phyloP scores from a whole-genome alignment of 371 early-diverging fungal species.

The Rhizopus arrhizus region DNA sequence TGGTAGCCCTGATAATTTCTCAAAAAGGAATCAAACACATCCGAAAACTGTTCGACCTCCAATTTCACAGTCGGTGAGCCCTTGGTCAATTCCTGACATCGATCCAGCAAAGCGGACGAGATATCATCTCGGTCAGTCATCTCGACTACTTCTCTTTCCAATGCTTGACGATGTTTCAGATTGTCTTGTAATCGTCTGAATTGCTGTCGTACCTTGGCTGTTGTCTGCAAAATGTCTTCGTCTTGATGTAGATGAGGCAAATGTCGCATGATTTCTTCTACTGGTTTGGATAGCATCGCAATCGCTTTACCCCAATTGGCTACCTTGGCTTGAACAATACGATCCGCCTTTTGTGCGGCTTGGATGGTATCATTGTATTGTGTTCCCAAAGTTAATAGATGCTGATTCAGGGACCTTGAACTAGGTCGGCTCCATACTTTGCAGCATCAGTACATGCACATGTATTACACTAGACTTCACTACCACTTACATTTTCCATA shows the following conservation, averaged over 20 bases:
- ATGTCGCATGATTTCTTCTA: slow-evolving; percentile 23
- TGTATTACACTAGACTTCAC: no score
- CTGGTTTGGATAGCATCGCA: slow-evolving; percentile 54
- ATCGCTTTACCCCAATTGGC: slow-evolving; percentile 66
- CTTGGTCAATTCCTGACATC: slow-evolving; percentile 48
- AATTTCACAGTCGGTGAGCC: slow-evolving; percentile 66
- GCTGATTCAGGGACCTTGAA: slow-evolving; percentile 62
- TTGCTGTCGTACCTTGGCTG: slow-evolving; percentile 21
- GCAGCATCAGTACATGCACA: background rate
- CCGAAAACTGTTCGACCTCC: slow-evolving; percentile 74
- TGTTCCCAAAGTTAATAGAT: slow-evolving; percentile 61
- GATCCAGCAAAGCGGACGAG: slow-evolving; percentile 36
- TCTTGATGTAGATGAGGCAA: slow-evolving; percentile 28
- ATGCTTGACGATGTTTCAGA: slow-evolving; percentile 51
- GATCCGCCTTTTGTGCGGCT: slow-evolving; percentile 72
- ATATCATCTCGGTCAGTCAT: slow-evolving; percentile 74
- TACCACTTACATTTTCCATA: slow-evolving; percentile 42
- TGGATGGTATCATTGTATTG: slow-evolving; percentile 66
- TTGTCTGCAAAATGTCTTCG: slow-evolving; percentile 19
- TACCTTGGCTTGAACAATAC: slow-evolving; percentile 64
- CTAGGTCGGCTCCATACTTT: slow-evolving; percentile 64
- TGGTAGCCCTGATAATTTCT: slow-evolving; percentile 64
- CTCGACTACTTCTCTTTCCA: slow-evolving; percentile 59
- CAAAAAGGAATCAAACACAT: slow-evolving; percentile 66
- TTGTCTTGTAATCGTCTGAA: slow-evolving; percentile 9